A percentile compares a stretch with the other conserved stretches of the same genome.
Evolutionary conservation across 2,329 filamentous ascomycete species (phyloP).

Genomic region (Colletotrichum destructivum): DNA sequence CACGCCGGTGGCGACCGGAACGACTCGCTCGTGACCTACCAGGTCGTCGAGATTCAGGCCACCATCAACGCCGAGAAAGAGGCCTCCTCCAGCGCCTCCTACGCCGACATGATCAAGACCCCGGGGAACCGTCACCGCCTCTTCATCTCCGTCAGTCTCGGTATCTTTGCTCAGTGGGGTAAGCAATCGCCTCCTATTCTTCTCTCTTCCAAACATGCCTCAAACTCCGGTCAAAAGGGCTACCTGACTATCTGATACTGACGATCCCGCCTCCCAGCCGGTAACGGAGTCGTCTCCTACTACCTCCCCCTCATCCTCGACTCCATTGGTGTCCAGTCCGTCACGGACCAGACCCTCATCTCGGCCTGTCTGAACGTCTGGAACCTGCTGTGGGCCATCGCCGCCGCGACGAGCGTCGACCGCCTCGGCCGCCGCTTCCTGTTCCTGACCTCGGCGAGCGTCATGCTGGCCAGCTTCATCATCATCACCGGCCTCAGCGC

Average conservation of each 20-base stretch:
- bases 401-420: constrained; percentile 39
- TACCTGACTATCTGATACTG: too few relatives aligned
- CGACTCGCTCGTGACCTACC: constrained; percentile 55
- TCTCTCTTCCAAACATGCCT: background rate
- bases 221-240: background rate
- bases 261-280: background rate
- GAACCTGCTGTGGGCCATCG: constrained; percentile 39
- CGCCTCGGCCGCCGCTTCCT: constrained; percentile 35
- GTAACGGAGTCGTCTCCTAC: constrained; percentile 51
- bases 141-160: constrained; percentile 50
- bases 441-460: constrained; percentile 32
- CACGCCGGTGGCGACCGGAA: constrained; percentile 58
- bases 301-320: constrained; percentile 45
- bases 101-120: constrained; percentile 41
- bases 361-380: constrained; percentile 39
- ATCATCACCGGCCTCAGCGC: constrained; percentile 38
- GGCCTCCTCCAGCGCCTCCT: constrained; percentile 27
- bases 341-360: constrained; percentile 56
- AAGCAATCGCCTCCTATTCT: constrained; percentile 43
- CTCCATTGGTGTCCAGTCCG: constrained; percentile 49
- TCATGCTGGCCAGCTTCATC: constrained; percentile 38
- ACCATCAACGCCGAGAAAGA: constrained; percentile 45
- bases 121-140: constrained; percentile 49
- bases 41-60: constrained; percentile 46
- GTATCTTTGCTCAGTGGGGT: constrained; percentile 49